A percentile compares a stretch with the other conserved stretches of the same genome.
Conservation (phyloP, 257 asterid species). For the Linaria vulgaris region DNA sequence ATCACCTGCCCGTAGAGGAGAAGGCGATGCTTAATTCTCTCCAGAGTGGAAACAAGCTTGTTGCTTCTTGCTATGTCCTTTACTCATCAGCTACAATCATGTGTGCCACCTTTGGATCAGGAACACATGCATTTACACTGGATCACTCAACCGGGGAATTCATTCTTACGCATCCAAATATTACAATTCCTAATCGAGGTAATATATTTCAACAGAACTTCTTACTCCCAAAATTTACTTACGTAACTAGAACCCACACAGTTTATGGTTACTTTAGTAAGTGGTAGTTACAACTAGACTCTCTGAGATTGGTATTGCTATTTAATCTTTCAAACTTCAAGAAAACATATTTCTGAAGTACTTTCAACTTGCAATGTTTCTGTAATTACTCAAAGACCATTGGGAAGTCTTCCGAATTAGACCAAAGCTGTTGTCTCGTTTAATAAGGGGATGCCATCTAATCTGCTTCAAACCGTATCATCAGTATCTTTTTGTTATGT, state of each 20-base stretch:
- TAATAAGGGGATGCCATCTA: neutral
- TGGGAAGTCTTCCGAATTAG: too few relatives aligned
- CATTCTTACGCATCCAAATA: constrained; percentile 69
- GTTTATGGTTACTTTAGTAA: neutral
- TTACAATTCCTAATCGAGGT: constrained; percentile 83
- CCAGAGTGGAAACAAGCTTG: constrained; percentile 76
- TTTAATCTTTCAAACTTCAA: too few relatives aligned
- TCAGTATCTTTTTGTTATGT: constrained; percentile 17
- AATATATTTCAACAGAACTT: constrained; percentile 11
- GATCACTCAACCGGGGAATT: constrained; percentile 86
- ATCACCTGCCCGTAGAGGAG: constrained; percentile 72
- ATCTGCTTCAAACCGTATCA: neutral
- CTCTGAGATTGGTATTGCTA: too few relatives aligned
- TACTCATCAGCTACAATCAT: constrained; percentile 92
- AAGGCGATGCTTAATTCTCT: constrained; percentile 79
- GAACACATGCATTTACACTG: constrained; percentile 79
- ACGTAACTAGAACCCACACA: neutral
- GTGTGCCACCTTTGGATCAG: constrained; percentile 77
- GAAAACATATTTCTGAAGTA: too few relatives aligned
- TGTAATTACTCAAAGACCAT: too few relatives aligned
- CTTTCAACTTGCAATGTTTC: too few relatives aligned
- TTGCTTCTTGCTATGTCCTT: constrained; percentile 85
- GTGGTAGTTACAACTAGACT: neutral
- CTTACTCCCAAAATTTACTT: neutral
- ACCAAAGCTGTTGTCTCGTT: too few relatives aligned